Conservation (phyloP, 495 filamentous ascomycete species). For the Wilcoxina mikolae region DNA sequence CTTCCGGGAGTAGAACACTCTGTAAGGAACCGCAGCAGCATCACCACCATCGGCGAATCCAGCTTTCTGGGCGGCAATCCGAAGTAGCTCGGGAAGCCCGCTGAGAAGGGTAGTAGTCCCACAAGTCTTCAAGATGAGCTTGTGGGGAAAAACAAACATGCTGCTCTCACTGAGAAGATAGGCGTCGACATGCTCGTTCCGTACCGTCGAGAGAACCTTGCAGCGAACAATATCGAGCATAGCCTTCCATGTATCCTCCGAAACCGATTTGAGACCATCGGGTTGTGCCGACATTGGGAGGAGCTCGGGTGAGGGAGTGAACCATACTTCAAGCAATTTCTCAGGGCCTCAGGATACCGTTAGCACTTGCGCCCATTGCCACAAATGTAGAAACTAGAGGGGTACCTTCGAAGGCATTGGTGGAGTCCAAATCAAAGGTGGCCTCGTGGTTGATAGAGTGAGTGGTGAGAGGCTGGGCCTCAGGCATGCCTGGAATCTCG, state of each 20-base stretch:
- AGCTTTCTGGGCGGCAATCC: conserved; percentile 73
- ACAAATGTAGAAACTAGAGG: neutral
- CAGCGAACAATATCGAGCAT: conserved; percentile 98
- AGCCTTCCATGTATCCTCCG: conserved; percentile 73
- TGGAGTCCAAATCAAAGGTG: conserved; percentile 85
- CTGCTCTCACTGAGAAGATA: conserved; percentile 97
- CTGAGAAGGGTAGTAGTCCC: conserved; percentile 89
- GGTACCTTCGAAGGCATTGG: conserved; percentile 86
- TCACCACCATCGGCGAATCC: conserved; percentile 59
- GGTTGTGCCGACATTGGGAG: conserved; percentile 56
- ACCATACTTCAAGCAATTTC: conserved; percentile 98
- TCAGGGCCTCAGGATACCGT: conserved; percentile 71
- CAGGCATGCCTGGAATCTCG: conserved; percentile 41
- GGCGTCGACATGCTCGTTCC: conserved; percentile 91
- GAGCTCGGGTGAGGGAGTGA: conserved; percentile 60
- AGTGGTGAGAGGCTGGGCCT: conserved; percentile 36
- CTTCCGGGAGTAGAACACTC: conserved; percentile 98
- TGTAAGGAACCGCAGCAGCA: conserved; percentile 70
- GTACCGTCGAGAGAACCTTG: conserved; percentile 88
- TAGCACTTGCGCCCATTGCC: neutral
- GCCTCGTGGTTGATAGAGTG: conserved; percentile 83
- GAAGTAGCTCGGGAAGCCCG: conserved; percentile 74
- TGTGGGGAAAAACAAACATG: conserved; percentile 99
- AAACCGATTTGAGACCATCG: conserved; percentile 72
- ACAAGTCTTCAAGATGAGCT: conserved; percentile 96